Base-by-base conservation (phyloP, 2,329 filamentous ascomycete genomes). In the Lomentospora prolificans region DNA sequence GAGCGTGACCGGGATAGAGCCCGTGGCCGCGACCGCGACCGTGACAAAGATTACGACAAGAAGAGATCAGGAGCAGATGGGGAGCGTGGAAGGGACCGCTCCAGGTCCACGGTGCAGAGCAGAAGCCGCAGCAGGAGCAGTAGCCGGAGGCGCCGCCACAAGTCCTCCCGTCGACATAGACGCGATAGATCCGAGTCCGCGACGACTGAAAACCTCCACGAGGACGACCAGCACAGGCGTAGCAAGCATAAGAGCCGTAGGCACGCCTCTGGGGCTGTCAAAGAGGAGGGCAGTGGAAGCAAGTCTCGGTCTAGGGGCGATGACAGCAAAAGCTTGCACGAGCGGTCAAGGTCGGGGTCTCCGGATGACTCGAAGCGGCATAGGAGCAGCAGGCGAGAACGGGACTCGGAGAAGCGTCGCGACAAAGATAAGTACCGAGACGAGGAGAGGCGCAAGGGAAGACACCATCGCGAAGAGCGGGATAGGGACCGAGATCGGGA, bases 311-410 rank as follows among this genome's bases (percentile, higher is more conserved):
- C 70, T 46, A 67, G 70, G 58, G 59, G 61, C 50, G 41, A 62
- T 59, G 68, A 69, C 60, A 70, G 75, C 51, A 73, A 74, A 60
- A 64, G 75, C 61, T 27, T 27, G 24, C 71, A 73, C 10, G 78
- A 82, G 51, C 77, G 79, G 53, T 83, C 84, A 0, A 77, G 85
- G 57, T 89, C 86, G 4, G 76, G 77, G 4, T 89, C 87, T 2
- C 80, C 79, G 1, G 80, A 82, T 10, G 76, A 78, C 8, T 76
- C 76, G 36, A 81, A 77, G 60, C 70, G 77, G 55, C 77, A 80
- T 5, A 75, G 76, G 62, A 80, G 82, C 59, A 83, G 82, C 61
- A 83, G 80, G 53, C 78, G 77, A 60, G 81, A 86, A 44, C 75
- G 75, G 57, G 74, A 72, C 57, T 67, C 67, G 28, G 75, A 79